Base-by-base conservation (phyloP, 192 early-diverging fungal species). In the Cladochytrium replicatum region DNA sequence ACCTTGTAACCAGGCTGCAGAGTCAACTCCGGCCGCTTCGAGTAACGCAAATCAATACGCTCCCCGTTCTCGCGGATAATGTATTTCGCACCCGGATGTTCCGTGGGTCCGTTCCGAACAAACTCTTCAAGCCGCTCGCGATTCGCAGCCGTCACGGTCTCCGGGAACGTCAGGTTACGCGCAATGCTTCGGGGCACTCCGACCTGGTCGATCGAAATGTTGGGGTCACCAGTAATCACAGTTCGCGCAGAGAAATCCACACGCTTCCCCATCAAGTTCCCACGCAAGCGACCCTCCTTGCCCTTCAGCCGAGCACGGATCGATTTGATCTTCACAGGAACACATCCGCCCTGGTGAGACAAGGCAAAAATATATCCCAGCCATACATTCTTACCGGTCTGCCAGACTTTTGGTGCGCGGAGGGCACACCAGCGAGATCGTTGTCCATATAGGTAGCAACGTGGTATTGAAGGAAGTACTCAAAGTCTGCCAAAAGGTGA, bases 191-290 rank as follows among this genome's bases (percentile, higher is more conserved):
- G 86, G 6, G 95, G 95, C 0, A 99, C 95, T 32, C 95, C 95
- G 37, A 99, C 95, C 67, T 99, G 84, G 67, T 99, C 95, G 32
- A 99, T 85, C n/a, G 83, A 85, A 32, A 99, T 69, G 61, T 95
- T 94, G 17, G 95, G 93, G 59, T 99, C 95, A 49, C 95, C 95
- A 4, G 95, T 99, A 66, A 99, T 96, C 40, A 99, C 95, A 2
- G 93, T 99, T 69, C 95, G 88, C 0, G 96, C 93, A 24, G 92
- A 95, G 67, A 97, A 99, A 67, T 97, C 96, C 1, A 99, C 93
- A 70, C 96, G 89, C 66, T 99, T 99, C 44, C 96, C 96, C 96
- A 99, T 99, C 68, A 99, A 69, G 65, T 99, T 99, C 46, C 92
- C 92, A 71, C 96, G 90, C 49, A 99, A 70, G 60, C 96, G 87